Percentiles rank a stretch among this genome's conserved stretches.
Conservation (phyloP, 164 flowering plant genomes). For the Umbellularia californica region DNA sequence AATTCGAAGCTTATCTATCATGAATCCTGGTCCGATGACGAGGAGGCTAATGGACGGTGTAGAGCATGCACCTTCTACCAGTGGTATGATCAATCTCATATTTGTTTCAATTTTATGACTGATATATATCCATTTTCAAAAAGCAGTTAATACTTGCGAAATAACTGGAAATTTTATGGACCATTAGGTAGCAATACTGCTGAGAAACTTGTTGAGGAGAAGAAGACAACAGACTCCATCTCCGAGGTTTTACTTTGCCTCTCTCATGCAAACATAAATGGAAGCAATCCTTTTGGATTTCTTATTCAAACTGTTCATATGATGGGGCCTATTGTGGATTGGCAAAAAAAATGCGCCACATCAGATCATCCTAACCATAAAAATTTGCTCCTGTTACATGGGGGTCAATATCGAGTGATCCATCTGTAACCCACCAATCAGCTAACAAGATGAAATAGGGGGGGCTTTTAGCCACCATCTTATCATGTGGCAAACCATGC, state of each 20-base stretch:
- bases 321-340: not conserved
- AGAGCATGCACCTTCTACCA: slow-evolving; percentile 21
- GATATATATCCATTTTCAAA: not conserved
- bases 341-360: not conserved
- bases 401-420: not conserved
- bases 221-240: slow-evolving; percentile 11
- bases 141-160: not conserved
- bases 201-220: slow-evolving; percentile 23
- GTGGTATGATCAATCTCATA: slow-evolving; percentile 19
- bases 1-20: slow-evolving; percentile 60
- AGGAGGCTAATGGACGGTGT: slow-evolving; percentile 47
- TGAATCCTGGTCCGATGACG: slow-evolving; percentile 79
- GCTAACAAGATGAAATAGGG: not conserved
- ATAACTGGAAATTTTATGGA: slow-evolving; percentile 1
- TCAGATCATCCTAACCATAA: not conserved
- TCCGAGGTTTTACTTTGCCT: slow-evolving; percentile 21
- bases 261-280: not conserved
- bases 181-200: slow-evolving; percentile 9
- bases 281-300: not conserved
- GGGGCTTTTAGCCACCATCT: not conserved
- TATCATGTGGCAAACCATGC: not conserved
- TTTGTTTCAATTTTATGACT: not conserved
- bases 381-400: not conserved
- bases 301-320: not conserved
- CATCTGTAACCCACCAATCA: not conserved